These are phyloP conservation scores for Sequoia sempervirens DNA, from an alignment of 75 land plant genomes.

Conservation along the genomic window DNA sequence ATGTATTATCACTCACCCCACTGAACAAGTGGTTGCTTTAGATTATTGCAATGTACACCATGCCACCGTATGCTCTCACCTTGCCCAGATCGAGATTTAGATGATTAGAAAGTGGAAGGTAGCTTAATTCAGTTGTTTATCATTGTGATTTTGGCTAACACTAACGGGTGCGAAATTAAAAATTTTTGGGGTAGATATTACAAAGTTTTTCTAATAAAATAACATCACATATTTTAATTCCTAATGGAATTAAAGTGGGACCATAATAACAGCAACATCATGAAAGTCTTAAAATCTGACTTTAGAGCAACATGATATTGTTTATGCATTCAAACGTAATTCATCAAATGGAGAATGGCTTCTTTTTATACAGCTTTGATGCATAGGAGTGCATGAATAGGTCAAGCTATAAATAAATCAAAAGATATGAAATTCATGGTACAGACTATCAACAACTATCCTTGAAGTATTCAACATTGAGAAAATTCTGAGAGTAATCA, in stretches of 20 bases:
- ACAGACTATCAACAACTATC: background rate
- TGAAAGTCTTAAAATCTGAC: background rate
- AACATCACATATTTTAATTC: background rate
- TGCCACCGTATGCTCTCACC: no score
- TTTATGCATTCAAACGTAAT: background rate
- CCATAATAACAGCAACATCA: background rate
- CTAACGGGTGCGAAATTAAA: no score
- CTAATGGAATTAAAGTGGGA: background rate
- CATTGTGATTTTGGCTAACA: no score
- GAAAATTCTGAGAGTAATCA: background rate
- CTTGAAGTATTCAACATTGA: background rate
- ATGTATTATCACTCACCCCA: no score
- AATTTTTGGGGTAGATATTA: no score
- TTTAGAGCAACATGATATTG: background rate
- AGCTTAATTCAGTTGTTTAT: no score
- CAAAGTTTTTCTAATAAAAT: no score
- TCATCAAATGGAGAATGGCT: background rate
- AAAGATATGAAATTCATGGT: background rate
- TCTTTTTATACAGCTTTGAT: background rate
- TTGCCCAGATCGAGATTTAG: no score
- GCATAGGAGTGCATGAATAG: background rate
- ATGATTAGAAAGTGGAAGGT: no score
- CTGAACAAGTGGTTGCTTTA: no score
- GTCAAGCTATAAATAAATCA: background rate
- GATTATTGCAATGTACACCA: no score